Conservation (phyloP, 345 rosid species). For the Euphorbia pulcherrima region DNA sequence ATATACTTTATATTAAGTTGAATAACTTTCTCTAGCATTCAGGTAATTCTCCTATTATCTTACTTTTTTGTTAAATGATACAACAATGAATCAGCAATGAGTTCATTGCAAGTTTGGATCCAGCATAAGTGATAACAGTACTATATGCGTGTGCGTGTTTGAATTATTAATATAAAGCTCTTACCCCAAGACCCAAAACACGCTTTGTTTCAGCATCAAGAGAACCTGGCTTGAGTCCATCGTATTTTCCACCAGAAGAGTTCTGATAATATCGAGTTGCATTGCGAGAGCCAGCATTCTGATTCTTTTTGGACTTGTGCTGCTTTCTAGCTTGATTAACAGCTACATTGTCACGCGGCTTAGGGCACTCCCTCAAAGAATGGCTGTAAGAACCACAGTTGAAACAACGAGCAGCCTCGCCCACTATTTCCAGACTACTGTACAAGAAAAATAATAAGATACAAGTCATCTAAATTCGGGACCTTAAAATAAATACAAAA, state of each 20-base stretch:
- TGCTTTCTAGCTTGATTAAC: slow-evolving; percentile 78
- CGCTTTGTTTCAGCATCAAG: slow-evolving; percentile 72
- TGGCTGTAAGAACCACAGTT: slow-evolving; percentile 91
- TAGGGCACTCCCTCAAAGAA: slow-evolving; percentile 77
- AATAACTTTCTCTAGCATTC: neutral
- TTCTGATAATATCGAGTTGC: slow-evolving; percentile 68
- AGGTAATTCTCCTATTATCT: neutral
- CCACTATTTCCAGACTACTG: slow-evolving; percentile 74
- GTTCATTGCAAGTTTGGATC: slow-evolving; percentile 2
- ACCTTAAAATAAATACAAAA: neutral
- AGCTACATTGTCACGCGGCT: slow-evolving; percentile 77
- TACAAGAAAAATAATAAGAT: slow-evolving; percentile 20
- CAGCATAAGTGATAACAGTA: slow-evolving; percentile 1
- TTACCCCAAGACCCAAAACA: slow-evolving; percentile 84
- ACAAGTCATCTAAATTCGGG: neutral
- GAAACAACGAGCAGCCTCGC: slow-evolving; percentile 79
- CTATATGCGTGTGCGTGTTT: neutral
- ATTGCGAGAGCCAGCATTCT: slow-evolving; percentile 48
- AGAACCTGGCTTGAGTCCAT: slow-evolving; percentile 84
- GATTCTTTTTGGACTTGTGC: slow-evolving; percentile 64
- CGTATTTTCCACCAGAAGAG: slow-evolving; percentile 64
- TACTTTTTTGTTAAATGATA: neutral
- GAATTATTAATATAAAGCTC: neutral
- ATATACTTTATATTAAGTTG: neutral
- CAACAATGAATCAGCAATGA: neutral